phyloP scores from a whole-genome alignment of 2,329 filamentous ascomycete genomes.

The Arthroderma sp. region DNA sequence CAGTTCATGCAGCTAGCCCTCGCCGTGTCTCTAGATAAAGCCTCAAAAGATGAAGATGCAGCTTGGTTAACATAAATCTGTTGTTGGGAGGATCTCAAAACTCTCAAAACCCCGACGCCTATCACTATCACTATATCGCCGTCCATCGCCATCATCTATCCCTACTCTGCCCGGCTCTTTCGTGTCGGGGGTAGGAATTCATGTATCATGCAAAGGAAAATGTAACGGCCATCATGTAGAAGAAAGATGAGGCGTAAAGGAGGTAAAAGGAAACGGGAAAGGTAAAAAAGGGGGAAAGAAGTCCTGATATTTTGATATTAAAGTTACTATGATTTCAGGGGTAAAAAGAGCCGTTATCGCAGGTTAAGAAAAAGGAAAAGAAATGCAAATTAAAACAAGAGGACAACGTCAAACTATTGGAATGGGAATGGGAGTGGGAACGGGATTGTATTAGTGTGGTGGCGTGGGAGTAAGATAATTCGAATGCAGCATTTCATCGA shows the following conservation, averaged over 20 bases:
- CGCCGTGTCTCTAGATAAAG: background rate
- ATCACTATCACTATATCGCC: background rate
- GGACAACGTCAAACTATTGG: background rate
- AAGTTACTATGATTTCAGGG: conserved; percentile 4
- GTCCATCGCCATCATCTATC: background rate
- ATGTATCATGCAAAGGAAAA: conserved; percentile 1
- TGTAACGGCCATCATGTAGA: background rate
- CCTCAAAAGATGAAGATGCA: background rate
- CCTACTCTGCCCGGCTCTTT: background rate
- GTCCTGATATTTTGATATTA: conserved; percentile 9
- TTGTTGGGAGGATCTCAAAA: background rate
- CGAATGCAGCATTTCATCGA: background rate
- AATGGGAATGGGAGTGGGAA: background rate
- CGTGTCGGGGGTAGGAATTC: background rate
- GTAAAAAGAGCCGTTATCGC: background rate
- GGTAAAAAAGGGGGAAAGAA: conserved; percentile 9
- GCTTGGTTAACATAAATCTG: background rate
- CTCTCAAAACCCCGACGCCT: background rate
- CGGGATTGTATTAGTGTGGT: background rate
- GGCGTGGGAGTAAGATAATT: background rate
- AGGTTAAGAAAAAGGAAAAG: background rate
- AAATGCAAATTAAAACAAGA: background rate
- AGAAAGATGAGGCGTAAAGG: background rate
- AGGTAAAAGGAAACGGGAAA: conserved; percentile 14
- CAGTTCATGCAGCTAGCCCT: background rate